phyloP scores from a whole-genome alignment of 805 yeast genomes.

The Saturnispora halmiae region DNA sequence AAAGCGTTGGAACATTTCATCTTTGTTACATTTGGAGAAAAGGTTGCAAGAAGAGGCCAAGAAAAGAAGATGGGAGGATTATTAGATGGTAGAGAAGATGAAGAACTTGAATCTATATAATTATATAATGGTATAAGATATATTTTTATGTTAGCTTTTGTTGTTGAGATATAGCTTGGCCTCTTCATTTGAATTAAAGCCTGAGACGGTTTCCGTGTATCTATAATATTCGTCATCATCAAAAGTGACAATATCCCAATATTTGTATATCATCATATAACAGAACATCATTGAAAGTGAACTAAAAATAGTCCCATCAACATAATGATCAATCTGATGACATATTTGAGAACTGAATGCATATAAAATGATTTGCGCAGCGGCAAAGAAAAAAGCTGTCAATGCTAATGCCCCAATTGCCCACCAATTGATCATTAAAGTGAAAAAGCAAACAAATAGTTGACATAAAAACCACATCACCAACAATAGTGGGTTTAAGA shows the following conservation, averaged over 20 bases:
- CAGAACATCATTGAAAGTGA: constrained; percentile 72
- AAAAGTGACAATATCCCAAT: constrained; percentile 91
- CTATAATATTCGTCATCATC: constrained; percentile 83
- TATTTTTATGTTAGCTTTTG: not conserved
- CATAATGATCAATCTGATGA: constrained; percentile 65
- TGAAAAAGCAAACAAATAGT: constrained; percentile 52
- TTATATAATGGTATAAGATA: not conserved
- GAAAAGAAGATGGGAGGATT: constrained; percentile 31
- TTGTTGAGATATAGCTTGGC: constrained; percentile 12
- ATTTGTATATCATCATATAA: constrained; percentile 91
- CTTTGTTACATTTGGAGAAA: constrained; percentile 48
- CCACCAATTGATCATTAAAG: constrained; percentile 69
- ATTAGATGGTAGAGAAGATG: constrained; percentile 22
- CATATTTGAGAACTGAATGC: constrained; percentile 63
- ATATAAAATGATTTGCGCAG: constrained; percentile 72
- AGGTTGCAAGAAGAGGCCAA: constrained; percentile 38
- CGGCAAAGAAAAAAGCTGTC: constrained; percentile 62
- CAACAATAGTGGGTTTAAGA: constrained; percentile 61
- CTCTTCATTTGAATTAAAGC: constrained; percentile 15
- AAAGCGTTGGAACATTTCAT: constrained; percentile 47
- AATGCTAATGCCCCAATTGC: constrained; percentile 76
- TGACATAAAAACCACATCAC: constrained; percentile 59
- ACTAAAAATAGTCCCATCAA: constrained; percentile 85
- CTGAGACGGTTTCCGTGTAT: constrained; percentile 22
- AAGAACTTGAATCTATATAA: constrained; percentile 12